A percentile compares a stretch with the other conserved stretches of the same genome.
Evolutionary conservation across 768 basidiomycete species (phyloP).

Genomic region (Epithele typhae): DNA sequence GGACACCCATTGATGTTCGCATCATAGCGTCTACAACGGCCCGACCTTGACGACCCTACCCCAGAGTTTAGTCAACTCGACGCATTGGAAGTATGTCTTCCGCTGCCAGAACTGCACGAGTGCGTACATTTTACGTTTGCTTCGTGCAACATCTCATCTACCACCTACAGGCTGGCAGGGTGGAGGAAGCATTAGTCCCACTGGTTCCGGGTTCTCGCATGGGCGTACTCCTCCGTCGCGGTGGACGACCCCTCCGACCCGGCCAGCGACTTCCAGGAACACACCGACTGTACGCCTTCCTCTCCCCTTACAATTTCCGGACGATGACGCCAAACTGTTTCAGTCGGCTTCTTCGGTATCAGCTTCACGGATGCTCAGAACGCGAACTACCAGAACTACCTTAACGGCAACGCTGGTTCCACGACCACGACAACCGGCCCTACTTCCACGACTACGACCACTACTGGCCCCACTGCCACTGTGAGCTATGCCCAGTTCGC

Average conservation of each 20-base stretch:
- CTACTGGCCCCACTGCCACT: slow-evolving; percentile 33
- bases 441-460: slow-evolving; percentile 28
- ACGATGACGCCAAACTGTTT: not conserved
- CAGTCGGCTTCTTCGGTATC: slow-evolving; percentile 59
- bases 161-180: slow-evolving; percentile 34
- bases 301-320: not conserved
- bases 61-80: slow-evolving; percentile 47
- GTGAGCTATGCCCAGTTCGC: slow-evolving; percentile 9
- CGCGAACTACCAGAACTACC: slow-evolving; percentile 45
- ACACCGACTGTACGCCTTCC: slow-evolving; percentile 48
- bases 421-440: slow-evolving; percentile 27
- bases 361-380: slow-evolving; percentile 44
- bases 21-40: slow-evolving; percentile 39
- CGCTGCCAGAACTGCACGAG: slow-evolving; percentile 64
- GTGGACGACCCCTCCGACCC: slow-evolving; percentile 50
- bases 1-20: too few species aligned
- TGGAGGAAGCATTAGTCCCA: slow-evolving; percentile 31
- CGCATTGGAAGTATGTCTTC: slow-evolving; percentile 67
- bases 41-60: slow-evolving; percentile 51
- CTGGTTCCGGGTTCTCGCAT: slow-evolving; percentile 42
- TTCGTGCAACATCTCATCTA: not conserved
- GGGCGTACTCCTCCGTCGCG: slow-evolving; percentile 40
- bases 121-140: slow-evolving; percentile 24
- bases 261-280: slow-evolving; percentile 47
- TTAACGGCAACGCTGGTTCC: slow-evolving; percentile 40